Evolutionary conservation across 352 stramenopile genomes (phyloP), one percentile per base, ranked within the genome.

Genomic region (Pythium rhizo-oryzae): DNA sequence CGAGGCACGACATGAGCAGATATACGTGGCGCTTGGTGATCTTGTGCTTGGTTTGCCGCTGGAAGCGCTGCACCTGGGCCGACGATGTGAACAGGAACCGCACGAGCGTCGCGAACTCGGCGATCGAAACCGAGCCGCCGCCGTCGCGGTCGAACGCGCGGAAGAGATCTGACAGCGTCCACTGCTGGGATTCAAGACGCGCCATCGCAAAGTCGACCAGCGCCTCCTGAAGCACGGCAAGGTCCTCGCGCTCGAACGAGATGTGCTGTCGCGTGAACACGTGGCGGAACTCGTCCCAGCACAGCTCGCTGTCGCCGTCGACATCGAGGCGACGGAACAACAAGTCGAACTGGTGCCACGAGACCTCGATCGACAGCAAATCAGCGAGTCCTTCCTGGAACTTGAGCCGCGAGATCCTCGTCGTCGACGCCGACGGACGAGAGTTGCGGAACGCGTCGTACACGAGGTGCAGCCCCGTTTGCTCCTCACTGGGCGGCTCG

Each of bases 271-370:
- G 55, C 15, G 63, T 65, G 49, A 87, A 87, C 15, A 81, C 70
- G 23, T 67, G 30, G 28, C 56, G 64, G 65, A 87, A 87, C 58
- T 82, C 77, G 37, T 76, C 44, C 59, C 76, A 71, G 25, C 65
- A 72, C 23, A 87, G 59, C 37, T 85, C 77, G 41, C 75, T 75
- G 37, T 84, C 69, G 8, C 54, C 62, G 49, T 78, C 66, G 9
- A 63, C 44, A 44, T 84, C 79, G 4, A 87, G 59, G n/a, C 74
- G 77, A 12, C 79, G 73, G 52, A 82, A 87, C 18, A 87, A 56
- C 47, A 84, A 44, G 33, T 85, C 79, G 28, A 87, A 87, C 33
- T 83, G 75, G 44, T 85, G 77, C 77, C 77, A 85, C 19, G 79
- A 82, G 12, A 84, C 70, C 5, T 80, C 63, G 25, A 87, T 78